Percentiles rank a stretch among this genome's conserved stretches.
These are phyloP conservation scores for Sambucus nigra DNA, from an alignment of 129 eudicot genomes.

Conservation along the genomic window DNA sequence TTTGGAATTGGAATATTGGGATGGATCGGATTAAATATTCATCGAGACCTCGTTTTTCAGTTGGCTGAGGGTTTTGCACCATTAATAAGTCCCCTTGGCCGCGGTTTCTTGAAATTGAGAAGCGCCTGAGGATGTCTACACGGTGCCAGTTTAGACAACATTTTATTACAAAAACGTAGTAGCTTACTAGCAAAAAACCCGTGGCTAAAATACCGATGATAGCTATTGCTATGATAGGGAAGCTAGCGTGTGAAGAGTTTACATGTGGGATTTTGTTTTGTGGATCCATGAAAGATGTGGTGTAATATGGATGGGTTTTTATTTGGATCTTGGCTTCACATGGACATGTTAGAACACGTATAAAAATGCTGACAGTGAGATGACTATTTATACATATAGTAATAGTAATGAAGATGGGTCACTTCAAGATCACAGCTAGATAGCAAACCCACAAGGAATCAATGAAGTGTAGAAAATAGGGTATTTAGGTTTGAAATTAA, in stretches of 20 bases:
- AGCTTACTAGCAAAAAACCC: slow-evolving; percentile 53
- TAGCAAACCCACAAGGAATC: too few species aligned
- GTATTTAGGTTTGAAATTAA: too few species aligned
- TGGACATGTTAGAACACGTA: too few species aligned
- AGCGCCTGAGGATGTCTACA: slow-evolving; percentile 49
- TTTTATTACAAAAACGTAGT: slow-evolving; percentile 84
- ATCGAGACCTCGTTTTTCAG: slow-evolving; percentile 45
- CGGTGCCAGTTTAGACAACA: slow-evolving; percentile 80
- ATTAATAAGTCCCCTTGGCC: slow-evolving; percentile 12
- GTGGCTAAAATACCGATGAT: slow-evolving; percentile 77
- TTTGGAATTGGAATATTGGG: slow-evolving; percentile 49
- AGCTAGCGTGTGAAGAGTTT: slow-evolving; percentile 37
- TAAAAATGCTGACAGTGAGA: too few species aligned
- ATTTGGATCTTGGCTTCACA: slow-evolving; percentile 18
- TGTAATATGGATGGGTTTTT: slow-evolving; percentile 5
- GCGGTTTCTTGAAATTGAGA: slow-evolving; percentile 41
- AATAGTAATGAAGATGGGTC: too few species aligned
- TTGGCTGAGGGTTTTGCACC: slow-evolving; percentile 11
- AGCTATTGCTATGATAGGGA: slow-evolving; percentile 69
- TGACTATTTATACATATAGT: too few species aligned
- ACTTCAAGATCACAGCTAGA: too few species aligned
- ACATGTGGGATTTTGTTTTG: slow-evolving; percentile 4
- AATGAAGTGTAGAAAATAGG: too few species aligned
- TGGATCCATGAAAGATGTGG: not conserved
- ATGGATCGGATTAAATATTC: slow-evolving; percentile 73